Conservation (phyloP, 2,329 filamentous ascomycete species). For the Trichothecium roseum region DNA sequence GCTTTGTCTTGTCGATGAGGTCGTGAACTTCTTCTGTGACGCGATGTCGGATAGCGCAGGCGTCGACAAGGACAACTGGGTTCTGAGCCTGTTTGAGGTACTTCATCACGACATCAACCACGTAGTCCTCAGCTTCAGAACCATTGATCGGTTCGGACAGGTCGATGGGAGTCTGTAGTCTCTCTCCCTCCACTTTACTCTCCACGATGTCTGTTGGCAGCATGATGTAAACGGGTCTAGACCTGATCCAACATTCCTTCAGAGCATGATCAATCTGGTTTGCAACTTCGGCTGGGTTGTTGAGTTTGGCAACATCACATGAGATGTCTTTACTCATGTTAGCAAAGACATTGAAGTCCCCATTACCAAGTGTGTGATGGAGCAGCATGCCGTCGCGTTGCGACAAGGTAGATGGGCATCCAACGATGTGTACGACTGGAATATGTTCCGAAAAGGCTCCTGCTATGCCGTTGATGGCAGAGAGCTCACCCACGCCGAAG, state of each 20-base stretch:
- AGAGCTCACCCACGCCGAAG: constrained; percentile 67
- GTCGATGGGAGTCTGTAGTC: constrained; percentile 61
- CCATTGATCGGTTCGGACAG: constrained; percentile 56
- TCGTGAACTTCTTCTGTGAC: constrained; percentile 63
- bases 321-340: constrained; percentile 68
- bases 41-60: constrained; percentile 69
- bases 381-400: constrained; percentile 37
- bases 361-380: constrained; percentile 65
- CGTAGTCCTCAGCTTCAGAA: constrained; percentile 63
- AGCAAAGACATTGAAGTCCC: constrained; percentile 74
- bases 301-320: constrained; percentile 60
- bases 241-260: constrained; percentile 61
- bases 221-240: constrained; percentile 74
- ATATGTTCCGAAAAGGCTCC: constrained; percentile 67
- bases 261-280: constrained; percentile 69
- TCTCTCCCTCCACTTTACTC: constrained; percentile 63
- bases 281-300: constrained; percentile 59
- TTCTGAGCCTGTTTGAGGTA: constrained; percentile 62
- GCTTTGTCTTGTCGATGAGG: constrained; percentile 59
- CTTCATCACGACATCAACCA: constrained; percentile 69
- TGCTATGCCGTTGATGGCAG: constrained; percentile 62
- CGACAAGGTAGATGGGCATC: constrained; percentile 36
- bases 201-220: constrained; percentile 73
- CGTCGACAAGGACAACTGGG: constrained; percentile 73
- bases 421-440: constrained; percentile 60